These are phyloP conservation scores for Chrysanthemum lavandulifolium DNA, from an alignment of 129 eudicot species.

Conservation along the genomic window DNA sequence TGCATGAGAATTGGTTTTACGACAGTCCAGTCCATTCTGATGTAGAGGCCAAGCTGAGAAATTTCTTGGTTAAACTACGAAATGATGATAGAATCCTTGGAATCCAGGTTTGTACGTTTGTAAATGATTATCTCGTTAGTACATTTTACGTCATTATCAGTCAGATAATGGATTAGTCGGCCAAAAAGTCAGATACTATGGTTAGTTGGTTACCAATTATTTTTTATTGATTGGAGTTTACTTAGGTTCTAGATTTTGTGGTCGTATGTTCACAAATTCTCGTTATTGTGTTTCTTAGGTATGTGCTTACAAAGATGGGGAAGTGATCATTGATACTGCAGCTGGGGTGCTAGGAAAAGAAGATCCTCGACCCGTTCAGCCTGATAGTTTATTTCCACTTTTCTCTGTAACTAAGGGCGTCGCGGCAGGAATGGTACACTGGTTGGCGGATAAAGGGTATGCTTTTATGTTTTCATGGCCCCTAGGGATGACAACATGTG, in stretches of 20 bases:
- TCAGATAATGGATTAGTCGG: no score
- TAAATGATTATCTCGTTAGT: no score
- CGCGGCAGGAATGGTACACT: conserved; percentile 75
- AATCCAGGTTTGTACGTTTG: conserved; percentile 46
- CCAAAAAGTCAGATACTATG: no score
- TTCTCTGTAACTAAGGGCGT: conserved; percentile 84
- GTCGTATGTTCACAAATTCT: no score
- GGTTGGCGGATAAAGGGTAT: conserved; percentile 81
- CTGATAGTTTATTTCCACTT: conserved; percentile 71
- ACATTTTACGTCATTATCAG: no score
- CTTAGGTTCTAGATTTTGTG: no score
- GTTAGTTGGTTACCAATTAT: no score
- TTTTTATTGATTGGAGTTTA: no score
- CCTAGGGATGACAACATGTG: no score
- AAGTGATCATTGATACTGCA: conserved; percentile 84
- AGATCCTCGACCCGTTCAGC: conserved; percentile 91
- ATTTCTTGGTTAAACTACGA: conserved; percentile 24
- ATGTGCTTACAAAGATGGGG: conserved; percentile 88
- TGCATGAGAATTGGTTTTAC: conserved; percentile 49
- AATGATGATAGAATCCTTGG: conserved; percentile 68
- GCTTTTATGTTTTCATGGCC: not conserved
- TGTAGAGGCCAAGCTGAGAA: conserved; percentile 68
- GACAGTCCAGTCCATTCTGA: conserved; percentile 55
- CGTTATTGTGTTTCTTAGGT: conserved; percentile 35
- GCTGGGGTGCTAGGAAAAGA: conserved; percentile 87